Evolutionary conservation across 192 early-diverging fungal genomes (phyloP).

Genomic region (Coemansia sp.): DNA sequence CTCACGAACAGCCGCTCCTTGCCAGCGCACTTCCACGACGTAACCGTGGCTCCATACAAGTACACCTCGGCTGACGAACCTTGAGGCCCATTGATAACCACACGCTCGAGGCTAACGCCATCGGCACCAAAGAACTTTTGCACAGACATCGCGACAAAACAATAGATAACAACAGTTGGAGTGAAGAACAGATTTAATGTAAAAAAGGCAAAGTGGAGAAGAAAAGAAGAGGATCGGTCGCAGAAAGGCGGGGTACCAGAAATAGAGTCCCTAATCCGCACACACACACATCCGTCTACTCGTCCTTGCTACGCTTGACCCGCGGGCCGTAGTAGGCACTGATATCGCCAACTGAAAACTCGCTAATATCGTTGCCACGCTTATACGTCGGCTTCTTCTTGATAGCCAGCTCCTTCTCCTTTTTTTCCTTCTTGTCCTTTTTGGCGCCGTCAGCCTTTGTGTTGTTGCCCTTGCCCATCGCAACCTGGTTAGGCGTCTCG

Average conservation of each 20-base stretch:
- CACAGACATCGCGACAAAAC: constrained; percentile 18
- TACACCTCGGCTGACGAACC: constrained; percentile 42
- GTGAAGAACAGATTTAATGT: background rate
- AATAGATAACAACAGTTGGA: background rate
- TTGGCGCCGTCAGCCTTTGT: constrained; percentile 32
- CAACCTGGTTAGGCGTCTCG: constrained; percentile 81
- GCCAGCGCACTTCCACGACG: constrained; percentile 78
- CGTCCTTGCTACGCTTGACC: constrained; percentile 30
- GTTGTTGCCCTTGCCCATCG: constrained; percentile 56
- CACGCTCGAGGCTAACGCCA: constrained; percentile 37
- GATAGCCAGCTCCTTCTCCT: constrained; percentile 41
- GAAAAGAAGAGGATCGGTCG: background rate
- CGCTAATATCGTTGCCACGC: constrained; percentile 56
- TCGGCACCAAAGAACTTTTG: constrained; percentile 34
- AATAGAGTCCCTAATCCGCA: constrained; percentile 4
- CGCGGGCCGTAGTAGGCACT: constrained; percentile 52
- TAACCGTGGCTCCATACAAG: constrained; percentile 86
- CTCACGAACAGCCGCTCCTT: constrained; percentile 89
- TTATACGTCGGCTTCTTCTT: constrained; percentile 52
- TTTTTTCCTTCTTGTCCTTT: constrained; percentile 45
- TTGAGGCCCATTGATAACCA: constrained; percentile 33
- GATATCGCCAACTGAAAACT: constrained; percentile 57
- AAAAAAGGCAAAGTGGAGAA: background rate
- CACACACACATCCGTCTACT: background rate
- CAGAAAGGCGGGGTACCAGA: too few relatives aligned